These are phyloP conservation scores for Agaricus subrufescens DNA, from an alignment of 768 basidiomycete genomes.

Conservation along the genomic window DNA sequence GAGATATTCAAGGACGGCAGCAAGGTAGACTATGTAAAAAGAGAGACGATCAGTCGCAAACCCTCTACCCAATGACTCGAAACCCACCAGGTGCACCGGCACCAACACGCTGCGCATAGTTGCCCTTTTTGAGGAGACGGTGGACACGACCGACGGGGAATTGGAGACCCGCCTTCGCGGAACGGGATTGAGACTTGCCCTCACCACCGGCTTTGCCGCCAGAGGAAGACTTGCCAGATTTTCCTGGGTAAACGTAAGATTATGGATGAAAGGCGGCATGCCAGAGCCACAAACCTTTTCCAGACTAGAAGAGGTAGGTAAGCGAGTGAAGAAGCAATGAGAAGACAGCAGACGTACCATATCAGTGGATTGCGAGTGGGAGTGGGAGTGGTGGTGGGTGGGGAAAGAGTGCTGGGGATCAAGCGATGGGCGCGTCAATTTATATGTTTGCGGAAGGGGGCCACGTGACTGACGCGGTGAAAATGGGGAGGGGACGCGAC, in stretches of 20 bases:
- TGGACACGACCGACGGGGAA: slow-evolving; percentile 94
- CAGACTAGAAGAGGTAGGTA: slow-evolving; percentile 6
- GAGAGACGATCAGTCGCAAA: background rate
- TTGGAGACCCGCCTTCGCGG: slow-evolving; percentile 73
- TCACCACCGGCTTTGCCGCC: slow-evolving; percentile 61
- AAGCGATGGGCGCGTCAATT: slow-evolving; percentile 32
- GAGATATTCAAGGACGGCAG: slow-evolving; percentile 89
- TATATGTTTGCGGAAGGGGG: slow-evolving; percentile 28
- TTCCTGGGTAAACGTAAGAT: slow-evolving; percentile 15
- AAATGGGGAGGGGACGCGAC: slow-evolving; percentile 8
- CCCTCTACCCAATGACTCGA: background rate
- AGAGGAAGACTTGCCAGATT: slow-evolving; percentile 63
- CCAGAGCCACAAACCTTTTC: slow-evolving; percentile 1
- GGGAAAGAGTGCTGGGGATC: slow-evolving; percentile 18
- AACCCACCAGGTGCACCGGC: slow-evolving; percentile 76
- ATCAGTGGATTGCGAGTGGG: slow-evolving; percentile 22
- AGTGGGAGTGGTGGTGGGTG: slow-evolving; percentile 26
- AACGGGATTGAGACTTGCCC: slow-evolving; percentile 62
- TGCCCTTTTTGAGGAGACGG: slow-evolving; percentile 81
- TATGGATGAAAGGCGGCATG: background rate
- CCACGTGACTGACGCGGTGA: slow-evolving; percentile 26
- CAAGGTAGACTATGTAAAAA: slow-evolving; percentile 67
- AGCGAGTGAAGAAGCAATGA: background rate
- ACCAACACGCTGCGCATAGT: slow-evolving; percentile 85
- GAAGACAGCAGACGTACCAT: background rate